Evolutionary conservation across 805 yeast species (phyloP).

Genomic region (Cephaloascus albidus): DNA sequence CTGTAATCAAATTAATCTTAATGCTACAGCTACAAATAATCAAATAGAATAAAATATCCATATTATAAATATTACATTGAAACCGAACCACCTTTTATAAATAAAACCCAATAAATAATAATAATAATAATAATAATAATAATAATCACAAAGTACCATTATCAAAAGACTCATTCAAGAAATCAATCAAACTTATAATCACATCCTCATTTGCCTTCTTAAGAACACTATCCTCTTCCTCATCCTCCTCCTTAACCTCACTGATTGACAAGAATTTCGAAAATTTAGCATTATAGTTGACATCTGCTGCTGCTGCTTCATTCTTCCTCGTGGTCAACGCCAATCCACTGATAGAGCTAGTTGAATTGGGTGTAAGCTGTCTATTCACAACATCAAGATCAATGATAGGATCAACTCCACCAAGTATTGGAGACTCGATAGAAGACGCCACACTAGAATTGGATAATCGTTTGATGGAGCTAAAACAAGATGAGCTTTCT

Average conservation of each 20-base stretch:
- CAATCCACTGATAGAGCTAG: neutral
- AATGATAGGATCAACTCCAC: neutral
- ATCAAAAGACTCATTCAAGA: neutral
- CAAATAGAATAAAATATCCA: too few species aligned
- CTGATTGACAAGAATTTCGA: neutral
- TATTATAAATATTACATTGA: too few species aligned
- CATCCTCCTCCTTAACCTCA: neutral
- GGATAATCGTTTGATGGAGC: neutral
- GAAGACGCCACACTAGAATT: neutral
- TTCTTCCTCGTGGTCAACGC: neutral
- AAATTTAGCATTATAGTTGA: too few species aligned
- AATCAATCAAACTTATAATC: neutral
- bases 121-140: too few species aligned
- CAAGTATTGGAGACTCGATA: neutral
- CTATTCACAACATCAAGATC: neutral
- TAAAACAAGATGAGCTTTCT: neutral
- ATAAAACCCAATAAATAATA: neutral
- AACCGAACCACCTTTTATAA: neutral
- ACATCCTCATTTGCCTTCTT: neutral
- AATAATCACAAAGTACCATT: neutral
- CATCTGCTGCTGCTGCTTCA: too few species aligned
- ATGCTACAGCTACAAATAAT: too few species aligned
- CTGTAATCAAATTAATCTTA: too few species aligned
- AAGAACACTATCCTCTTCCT: neutral
- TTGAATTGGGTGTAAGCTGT: neutral